These are phyloP conservation scores for Huntiella savannae DNA, from an alignment of 2,329 filamentous ascomycete species.

Conservation along the genomic window DNA sequence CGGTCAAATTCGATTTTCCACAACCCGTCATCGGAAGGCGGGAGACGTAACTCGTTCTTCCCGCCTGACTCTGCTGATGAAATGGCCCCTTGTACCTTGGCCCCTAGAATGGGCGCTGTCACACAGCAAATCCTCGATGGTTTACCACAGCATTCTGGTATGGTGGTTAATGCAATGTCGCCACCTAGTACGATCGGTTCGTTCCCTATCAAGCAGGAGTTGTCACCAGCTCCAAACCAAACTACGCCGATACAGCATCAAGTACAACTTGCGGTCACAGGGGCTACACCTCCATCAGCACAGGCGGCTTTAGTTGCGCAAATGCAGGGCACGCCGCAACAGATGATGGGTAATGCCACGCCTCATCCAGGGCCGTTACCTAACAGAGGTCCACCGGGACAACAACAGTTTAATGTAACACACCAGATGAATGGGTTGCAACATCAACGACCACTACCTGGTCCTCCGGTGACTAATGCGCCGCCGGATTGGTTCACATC, in stretches of 20 bases:
- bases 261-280: conserved; percentile 17
- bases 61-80: conserved; percentile 31
- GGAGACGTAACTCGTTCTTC: conserved; percentile 44
- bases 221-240: conserved; percentile 1
- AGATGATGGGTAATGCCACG: conserved; percentile 5
- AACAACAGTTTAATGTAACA: conserved; percentile 11
- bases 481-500: conserved; percentile 11
- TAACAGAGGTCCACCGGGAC: conserved; percentile 7
- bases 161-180: not conserved
- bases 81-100: conserved; percentile 8
- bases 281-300: conserved; percentile 6
- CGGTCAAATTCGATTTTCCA: conserved; percentile 49
- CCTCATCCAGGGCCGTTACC: conserved; percentile 1
- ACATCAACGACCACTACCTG: conserved; percentile 17
- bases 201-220: conserved; percentile 5
- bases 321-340: conserved; percentile 4
- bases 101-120: conserved; percentile 3
- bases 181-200: conserved; percentile 5
- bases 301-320: not conserved
- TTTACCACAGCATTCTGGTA: not conserved
- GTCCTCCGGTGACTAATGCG: conserved; percentile 4
- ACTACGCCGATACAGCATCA: conserved; percentile 8
- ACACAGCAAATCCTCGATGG: conserved; percentile 12
- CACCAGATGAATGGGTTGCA: not conserved
- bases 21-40: conserved; percentile 36